These are phyloP conservation scores for Ophiocordyceps camponoti-floridani DNA, from an alignment of 2,329 filamentous ascomycete genomes.

Conservation along the genomic window DNA sequence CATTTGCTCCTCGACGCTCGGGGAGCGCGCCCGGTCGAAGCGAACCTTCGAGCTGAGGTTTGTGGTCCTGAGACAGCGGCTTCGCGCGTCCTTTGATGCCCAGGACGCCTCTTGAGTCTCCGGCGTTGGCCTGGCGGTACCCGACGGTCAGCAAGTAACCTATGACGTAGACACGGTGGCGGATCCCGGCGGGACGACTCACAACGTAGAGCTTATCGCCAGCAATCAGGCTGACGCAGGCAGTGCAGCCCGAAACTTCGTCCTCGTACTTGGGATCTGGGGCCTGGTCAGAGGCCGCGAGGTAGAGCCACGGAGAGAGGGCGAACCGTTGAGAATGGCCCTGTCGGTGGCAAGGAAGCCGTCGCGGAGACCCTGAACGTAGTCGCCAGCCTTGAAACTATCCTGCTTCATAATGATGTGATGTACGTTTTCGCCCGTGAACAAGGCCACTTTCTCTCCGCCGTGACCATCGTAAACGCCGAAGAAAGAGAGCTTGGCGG, in stretches of 20 bases:
- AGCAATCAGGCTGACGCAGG: slow-evolving; percentile 77
- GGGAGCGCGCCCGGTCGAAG: too few species aligned
- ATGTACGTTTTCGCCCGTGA: slow-evolving; percentile 82
- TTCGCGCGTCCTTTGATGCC: slow-evolving; percentile 96
- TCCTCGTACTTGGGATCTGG: slow-evolving; percentile 92
- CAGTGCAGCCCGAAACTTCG: slow-evolving; percentile 94
- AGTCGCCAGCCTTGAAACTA: slow-evolving; percentile 75
- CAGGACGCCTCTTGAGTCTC: slow-evolving; percentile 85
- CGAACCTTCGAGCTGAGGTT: slow-evolving; percentile 91
- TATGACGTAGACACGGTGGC: background rate
- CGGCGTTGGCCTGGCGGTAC: slow-evolving; percentile 75
- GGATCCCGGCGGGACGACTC: slow-evolving; percentile 24
- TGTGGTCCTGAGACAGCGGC: slow-evolving; percentile 97
- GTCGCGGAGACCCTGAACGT: slow-evolving; percentile 92
- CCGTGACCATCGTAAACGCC: slow-evolving; percentile 97
- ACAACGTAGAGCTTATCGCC: slow-evolving; percentile 90
- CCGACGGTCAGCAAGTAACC: background rate
- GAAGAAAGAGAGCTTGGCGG: slow-evolving; percentile 78
- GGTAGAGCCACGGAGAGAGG: too few species aligned
- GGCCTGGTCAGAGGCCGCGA: background rate
- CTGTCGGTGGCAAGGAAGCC: slow-evolving; percentile 91
- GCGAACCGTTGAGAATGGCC: slow-evolving; percentile 80
- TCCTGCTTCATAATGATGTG: slow-evolving; percentile 92
- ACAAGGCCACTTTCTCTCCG: slow-evolving; percentile 88
- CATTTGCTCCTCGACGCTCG: background rate